Evolutionary conservation across 495 filamentous ascomycete genomes (phyloP), one percentile per base, ranked within the genome.

Genomic region (Penicillium psychrofluorescens): DNA sequence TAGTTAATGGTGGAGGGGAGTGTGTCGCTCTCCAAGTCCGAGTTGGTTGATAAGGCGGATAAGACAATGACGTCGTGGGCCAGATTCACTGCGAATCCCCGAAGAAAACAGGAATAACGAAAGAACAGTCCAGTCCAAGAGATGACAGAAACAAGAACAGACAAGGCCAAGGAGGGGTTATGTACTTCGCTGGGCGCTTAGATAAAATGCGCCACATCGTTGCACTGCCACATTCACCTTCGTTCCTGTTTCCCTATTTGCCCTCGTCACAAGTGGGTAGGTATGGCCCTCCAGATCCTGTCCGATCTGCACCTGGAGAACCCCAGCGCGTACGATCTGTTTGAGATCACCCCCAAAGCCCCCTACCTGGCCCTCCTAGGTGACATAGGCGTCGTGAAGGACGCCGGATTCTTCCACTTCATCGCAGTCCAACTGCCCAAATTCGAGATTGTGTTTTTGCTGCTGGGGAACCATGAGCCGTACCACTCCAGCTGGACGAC

Each of bases 241-340:
- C 35, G 6, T 27, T 22, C 16, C 8, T 30, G 27, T 29, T 38
- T 37, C 42, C 5, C 9, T 13, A 44, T 27, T 35, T 13, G 38
- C 13, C 31, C 22, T 22, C 3, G 0, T 22, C 29, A 34, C 16
- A 11, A 11, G 11, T 39, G 28, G 7, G 16, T n/a, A 57, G 7
- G 16, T n/a, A 57, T 59, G 55, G 48, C 44, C 33, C 44, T 82
- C 40, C 79, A 82, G 45, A 70, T 80, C 22, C 40, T 78, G 27
- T 81, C 77, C 0, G 78, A 83, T 54, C 64, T 82, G 3, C 78
- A 81, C 47, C 56, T 82, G 0, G 75, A 83, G 44, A 58, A 45
- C 9, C 61, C 65, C 0, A 45, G 56, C 16, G 52, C 61, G 14
- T 81, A 80, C 51, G 64, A 72, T 43, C 27, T 58, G 9, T 79